Evolutionary conservation across 768 basidiomycete species (phyloP).

Genomic region (Termitomyces titanicus): DNA sequence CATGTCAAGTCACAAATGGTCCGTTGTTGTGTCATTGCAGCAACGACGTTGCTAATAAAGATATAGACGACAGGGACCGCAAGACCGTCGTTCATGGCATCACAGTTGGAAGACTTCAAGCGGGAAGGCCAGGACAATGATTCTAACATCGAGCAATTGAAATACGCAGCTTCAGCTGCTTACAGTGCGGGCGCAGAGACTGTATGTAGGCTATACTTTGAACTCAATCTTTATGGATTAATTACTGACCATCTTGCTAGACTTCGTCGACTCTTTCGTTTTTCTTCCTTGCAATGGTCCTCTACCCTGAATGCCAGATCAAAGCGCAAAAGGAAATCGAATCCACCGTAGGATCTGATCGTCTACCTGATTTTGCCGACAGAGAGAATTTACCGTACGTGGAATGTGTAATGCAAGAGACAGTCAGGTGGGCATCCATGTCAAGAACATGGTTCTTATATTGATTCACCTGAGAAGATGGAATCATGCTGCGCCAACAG

Average conservation of each 20-base stretch:
- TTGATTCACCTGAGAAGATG: neutral
- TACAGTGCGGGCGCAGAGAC: neutral
- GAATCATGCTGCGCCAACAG: constrained; percentile 3
- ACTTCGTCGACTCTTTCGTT: neutral
- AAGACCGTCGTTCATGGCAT: neutral
- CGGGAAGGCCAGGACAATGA: neutral
- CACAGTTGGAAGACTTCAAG: neutral
- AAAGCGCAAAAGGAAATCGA: constrained; percentile 20
- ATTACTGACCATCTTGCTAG: neutral
- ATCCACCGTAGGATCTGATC: constrained; percentile 15
- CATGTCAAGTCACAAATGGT: neutral
- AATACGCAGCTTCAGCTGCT: neutral
- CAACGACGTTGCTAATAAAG: neutral
- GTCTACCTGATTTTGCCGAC: constrained; percentile 13
- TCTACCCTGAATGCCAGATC: constrained; percentile 19
- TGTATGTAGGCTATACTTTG: neutral
- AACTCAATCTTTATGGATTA: neutral
- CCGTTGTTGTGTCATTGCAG: no score
- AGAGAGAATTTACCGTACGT: constrained; percentile 18
- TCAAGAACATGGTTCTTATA: no score
- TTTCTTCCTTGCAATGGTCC: constrained; percentile 17
- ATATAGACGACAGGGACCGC: neutral
- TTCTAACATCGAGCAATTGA: neutral
- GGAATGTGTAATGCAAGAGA: constrained; percentile 14
- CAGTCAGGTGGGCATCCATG: neutral